phyloP scores from a whole-genome alignment of 805 yeast species.

The Starmerella bombicola region DNA sequence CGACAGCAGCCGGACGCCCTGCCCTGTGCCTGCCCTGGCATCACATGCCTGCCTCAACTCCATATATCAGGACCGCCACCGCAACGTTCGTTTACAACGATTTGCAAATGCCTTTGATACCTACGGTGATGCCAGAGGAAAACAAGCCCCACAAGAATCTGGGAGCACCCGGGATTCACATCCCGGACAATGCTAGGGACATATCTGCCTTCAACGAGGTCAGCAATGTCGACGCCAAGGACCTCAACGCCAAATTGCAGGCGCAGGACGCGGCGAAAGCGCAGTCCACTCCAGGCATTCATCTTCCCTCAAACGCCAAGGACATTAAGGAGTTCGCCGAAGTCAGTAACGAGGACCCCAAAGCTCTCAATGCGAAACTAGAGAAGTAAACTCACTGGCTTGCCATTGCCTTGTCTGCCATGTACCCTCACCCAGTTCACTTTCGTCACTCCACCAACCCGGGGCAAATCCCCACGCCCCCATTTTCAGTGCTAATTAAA shows the following conservation, averaged over 20 bases:
- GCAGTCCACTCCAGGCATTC: constrained; percentile 62
- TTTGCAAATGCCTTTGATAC: constrained; percentile 18
- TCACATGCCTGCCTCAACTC: neutral
- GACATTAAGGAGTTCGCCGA: constrained; percentile 55
- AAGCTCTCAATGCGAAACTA: constrained; percentile 38
- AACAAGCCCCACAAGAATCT: constrained; percentile 9
- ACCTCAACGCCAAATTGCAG: constrained; percentile 35
- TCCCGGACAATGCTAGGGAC: constrained; percentile 49
- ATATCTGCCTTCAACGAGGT: constrained; percentile 53
- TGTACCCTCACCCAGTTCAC: too few species aligned
- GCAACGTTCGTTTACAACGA: too few species aligned
- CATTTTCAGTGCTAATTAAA: too few species aligned
- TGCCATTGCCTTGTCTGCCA: too few species aligned
- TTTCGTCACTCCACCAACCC: too few species aligned
- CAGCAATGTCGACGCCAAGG: constrained; percentile 44
- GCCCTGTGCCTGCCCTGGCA: neutral
- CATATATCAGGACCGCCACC: neutral
- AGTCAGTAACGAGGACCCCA: constrained; percentile 44
- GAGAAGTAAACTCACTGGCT: constrained; percentile 5
- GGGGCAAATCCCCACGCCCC: too few species aligned
- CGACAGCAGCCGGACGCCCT: too few species aligned
- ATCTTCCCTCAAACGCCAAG: constrained; percentile 48
- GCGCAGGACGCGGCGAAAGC: constrained; percentile 13
- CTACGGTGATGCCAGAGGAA: constrained; percentile 28
- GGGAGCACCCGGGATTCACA: constrained; percentile 65